phyloP scores from a whole-genome alignment of 1,284 basidiomycete species.

The Pyrrhoderma lamaoense region DNA sequence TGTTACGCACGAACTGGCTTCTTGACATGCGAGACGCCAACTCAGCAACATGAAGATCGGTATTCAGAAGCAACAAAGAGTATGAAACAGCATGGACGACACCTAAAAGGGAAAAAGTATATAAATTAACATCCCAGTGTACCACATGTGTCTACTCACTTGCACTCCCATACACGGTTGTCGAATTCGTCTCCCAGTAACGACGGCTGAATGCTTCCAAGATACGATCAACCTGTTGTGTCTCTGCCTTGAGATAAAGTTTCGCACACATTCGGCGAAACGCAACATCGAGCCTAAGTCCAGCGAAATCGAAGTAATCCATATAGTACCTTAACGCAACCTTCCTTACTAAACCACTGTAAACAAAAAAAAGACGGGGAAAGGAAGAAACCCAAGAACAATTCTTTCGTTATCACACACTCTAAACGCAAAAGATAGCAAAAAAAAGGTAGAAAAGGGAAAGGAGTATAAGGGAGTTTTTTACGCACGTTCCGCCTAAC shows the following conservation, averaged over 20 bases:
- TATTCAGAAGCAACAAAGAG: constrained; percentile 91
- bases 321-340: constrained; percentile 76
- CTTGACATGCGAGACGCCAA: constrained; percentile 86
- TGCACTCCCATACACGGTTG: constrained; percentile 70
- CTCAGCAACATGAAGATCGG: constrained; percentile 94
- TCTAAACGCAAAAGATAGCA: constrained; percentile 11
- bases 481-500: constrained; percentile 80
- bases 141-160: constrained; percentile 42
- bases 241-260: constrained; percentile 91
- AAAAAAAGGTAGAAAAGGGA: not conserved
- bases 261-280: constrained; percentile 89
- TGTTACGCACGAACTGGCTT: constrained; percentile 90
- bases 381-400: not conserved
- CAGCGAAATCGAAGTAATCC: constrained; percentile 82
- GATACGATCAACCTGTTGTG: constrained; percentile 96
- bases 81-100: constrained; percentile 92
- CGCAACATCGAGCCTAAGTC: constrained; percentile 78
- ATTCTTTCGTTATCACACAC: not conserved
- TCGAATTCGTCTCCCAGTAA: constrained; percentile 88
- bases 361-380: not conserved
- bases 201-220: constrained; percentile 84
- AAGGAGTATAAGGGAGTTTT: constrained; percentile 1
- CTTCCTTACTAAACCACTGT: constrained; percentile 70
- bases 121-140: constrained; percentile 10
- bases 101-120: constrained; percentile 36